Evolutionary conservation across 495 filamentous ascomycete genomes (phyloP), one percentile per base, ranked within the genome.

Genomic region (Neurospora hispaniola): DNA sequence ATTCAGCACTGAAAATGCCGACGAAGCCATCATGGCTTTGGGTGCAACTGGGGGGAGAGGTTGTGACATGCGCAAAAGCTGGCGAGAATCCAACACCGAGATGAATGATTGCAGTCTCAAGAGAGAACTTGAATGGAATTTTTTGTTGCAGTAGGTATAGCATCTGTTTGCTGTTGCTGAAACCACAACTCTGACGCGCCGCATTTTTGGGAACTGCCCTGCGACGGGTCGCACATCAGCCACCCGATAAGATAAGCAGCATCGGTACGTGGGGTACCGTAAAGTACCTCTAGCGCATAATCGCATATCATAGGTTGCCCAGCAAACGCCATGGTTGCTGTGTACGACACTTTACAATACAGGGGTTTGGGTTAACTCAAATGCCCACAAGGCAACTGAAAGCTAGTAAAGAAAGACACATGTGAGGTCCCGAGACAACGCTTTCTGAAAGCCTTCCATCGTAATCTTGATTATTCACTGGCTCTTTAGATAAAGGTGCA

Each of bases 401-500:
- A 48, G n/a, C 39, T 39, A 38, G 35, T 38, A 38, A 20, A 54
- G 10, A 20, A 27, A 6, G n/a, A 54, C n/a, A 54, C n/a, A 10
- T 54, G 10, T 11, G 10, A 23, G 9, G n/a, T 48, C 44, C 44
- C n/a, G n/a, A 23, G 44, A 12, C 11, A 23, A 48, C 9, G n/a
- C 0, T 44, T 48, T 48, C n/a, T 9, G 1, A 48, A 48, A 48
- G 11, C n/a, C 9, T 12, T 23, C n/a, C 23, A 3, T 44, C 42
- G 4, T 48, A 0, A 11, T 48, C 20, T 23, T 48, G n/a, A 2
- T 5, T 48, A 11, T 23, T 23, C 11, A 12, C 44, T 48, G 12
- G 27, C 27, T 31, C 27, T 4, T 54, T 23, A 23, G 92, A 94
- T 83, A 94, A 93, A 90, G 89, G 83, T 73, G 93, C 94, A 76